Base-by-base conservation (phyloP, 2,329 filamentous ascomycete genomes). In the Sporothrix brasiliensis region DNA sequence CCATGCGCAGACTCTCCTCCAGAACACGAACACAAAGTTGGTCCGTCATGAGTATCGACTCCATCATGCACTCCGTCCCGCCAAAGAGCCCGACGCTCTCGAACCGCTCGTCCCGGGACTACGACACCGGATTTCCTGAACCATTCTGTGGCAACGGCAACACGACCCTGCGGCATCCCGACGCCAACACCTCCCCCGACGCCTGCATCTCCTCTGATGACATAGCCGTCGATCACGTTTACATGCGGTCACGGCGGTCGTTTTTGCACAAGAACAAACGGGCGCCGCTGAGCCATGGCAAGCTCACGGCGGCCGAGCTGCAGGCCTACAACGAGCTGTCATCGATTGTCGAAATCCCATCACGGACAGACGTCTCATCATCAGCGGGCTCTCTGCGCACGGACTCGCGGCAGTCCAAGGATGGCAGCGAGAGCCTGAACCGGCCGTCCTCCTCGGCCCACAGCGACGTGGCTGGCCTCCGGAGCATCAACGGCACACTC, bases 91-190 rank as follows among this genome's bases (percentile, higher is more conserved):
- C 67, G 34, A 68, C 61, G 4, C 39, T 54, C 21, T 70, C 70
- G 30, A 61, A 10, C 58, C 67, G 60, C 52, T 52, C 70, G 4
- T 67, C 53, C 11, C 71, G 72, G 16, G 47, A 54, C 67, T 69
- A 73, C 21, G 80, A 85, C 75, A 86, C 84, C 16, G 84, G 84
- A 60, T 86, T 86, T 70, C 84, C 84, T 1, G 84, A 86, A 71
- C 79, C 83, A 0, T 84, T 86, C 58, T 81, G 81, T 69, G 81
- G 79, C 69, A 76, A 84, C 30, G 69, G 84, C 72, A 90, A 88
- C 74, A 90, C 88, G 16, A 88, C 87, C 2, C 80, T 87, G 19
- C 86, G 85, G 24, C 87, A 90, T 72, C 88, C 88, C 27, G 87
- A 88, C 21, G 88, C 88, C 71, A 83, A 88, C 74, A 81, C 86